A percentile compares a stretch with the other conserved stretches of the same genome.
phyloP scores from a whole-genome alignment of 169 alveolate genomes.

The Toxoplasma gondii region DNA sequence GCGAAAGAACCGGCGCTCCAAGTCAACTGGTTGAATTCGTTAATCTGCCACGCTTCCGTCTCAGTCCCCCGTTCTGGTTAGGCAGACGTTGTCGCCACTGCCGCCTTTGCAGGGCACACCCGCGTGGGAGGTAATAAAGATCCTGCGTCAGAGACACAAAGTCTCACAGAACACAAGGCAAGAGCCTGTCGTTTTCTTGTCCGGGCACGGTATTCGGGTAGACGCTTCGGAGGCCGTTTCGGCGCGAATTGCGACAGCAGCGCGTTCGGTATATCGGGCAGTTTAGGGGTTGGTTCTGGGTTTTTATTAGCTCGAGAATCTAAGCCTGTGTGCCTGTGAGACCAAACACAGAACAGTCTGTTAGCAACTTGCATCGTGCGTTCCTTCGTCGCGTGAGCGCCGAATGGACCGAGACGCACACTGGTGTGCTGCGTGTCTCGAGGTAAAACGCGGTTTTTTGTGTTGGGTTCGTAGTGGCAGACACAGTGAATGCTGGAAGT shows the following conservation, averaged over 20 bases:
- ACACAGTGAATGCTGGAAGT: neutral
- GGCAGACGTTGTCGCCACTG: neutral
- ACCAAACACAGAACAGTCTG: neutral
- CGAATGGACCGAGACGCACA: neutral
- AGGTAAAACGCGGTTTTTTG: neutral
- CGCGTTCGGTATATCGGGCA: neutral
- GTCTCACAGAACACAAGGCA: neutral
- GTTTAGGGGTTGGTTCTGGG: neutral
- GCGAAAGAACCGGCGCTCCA: neutral
- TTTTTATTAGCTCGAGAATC: neutral
- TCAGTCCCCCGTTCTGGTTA: neutral
- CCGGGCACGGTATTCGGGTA: neutral
- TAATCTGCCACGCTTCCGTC: neutral
- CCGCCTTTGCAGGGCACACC: neutral
- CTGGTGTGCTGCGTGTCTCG: neutral
- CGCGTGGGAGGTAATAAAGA: neutral
- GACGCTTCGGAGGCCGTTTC: neutral
- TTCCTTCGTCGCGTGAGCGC: neutral
- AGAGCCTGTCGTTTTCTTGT: neutral
- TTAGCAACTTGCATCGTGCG: neutral
- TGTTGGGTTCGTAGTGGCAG: neutral
- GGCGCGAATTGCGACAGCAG: neutral
- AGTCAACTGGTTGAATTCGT: neutral
- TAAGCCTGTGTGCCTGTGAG: neutral
- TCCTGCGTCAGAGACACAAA: neutral